Evolutionary conservation across 75 land plant species (phyloP).

Genomic region (Adiantum capillusveneris): DNA sequence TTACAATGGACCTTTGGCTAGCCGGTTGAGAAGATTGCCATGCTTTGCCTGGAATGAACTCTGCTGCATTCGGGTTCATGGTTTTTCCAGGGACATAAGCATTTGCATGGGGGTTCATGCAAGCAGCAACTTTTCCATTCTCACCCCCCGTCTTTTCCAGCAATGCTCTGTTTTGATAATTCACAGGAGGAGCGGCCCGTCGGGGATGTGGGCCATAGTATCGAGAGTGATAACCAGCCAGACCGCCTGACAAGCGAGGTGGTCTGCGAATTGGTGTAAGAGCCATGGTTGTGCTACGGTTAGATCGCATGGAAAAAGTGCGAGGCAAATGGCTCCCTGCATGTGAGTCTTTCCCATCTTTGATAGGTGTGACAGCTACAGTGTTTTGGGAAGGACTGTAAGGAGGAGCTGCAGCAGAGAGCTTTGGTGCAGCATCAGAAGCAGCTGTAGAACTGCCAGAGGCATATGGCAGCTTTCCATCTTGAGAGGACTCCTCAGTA

Average conservation of each 20-base stretch:
- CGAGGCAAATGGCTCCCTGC: slow-evolving; percentile 44
- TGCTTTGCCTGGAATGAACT: slow-evolving; percentile 40
- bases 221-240: slow-evolving; percentile 31
- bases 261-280: slow-evolving; percentile 18
- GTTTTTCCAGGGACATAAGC: slow-evolving; percentile 12
- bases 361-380: slow-evolving; percentile 42
- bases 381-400: slow-evolving; percentile 42
- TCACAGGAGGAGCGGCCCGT: slow-evolving; percentile 21
- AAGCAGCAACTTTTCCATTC: slow-evolving; percentile 11
- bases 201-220: slow-evolving; percentile 32
- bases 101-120: slow-evolving; percentile 34
- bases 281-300: slow-evolving; percentile 16
- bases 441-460: too few relatives aligned
- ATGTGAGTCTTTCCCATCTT: slow-evolving; percentile 34
- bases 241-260: slow-evolving; percentile 34
- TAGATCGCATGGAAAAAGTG: slow-evolving; percentile 34
- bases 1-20: too few relatives aligned
- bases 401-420: slow-evolving; percentile 74
- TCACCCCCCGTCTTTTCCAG: slow-evolving; percentile 15
- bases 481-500: too few relatives aligned
- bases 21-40: slow-evolving; percentile 38
- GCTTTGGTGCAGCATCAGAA: slow-evolving; percentile 19
- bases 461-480: too few relatives aligned
- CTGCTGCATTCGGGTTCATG: slow-evolving; percentile 48
- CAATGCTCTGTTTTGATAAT: slow-evolving; percentile 23